A percentile compares a stretch with the other conserved stretches of the same genome.
phyloP scores from a whole-genome alignment of 306 rosid species.

The Sechiopsis laciniata region DNA sequence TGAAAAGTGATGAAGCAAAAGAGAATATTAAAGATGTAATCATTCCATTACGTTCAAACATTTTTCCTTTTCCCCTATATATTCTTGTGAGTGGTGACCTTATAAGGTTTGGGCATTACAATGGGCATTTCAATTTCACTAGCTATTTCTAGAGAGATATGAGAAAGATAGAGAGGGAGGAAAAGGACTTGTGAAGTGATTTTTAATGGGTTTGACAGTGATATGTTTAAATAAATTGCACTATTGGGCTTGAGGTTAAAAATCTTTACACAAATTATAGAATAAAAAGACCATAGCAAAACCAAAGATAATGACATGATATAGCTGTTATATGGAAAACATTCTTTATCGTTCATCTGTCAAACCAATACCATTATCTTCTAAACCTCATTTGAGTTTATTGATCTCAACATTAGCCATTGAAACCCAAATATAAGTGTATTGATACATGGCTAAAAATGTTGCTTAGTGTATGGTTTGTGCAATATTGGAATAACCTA shows the following conservation, averaged over 20 bases:
- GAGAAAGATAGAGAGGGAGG: slow-evolving; percentile 28
- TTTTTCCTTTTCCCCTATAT: slow-evolving; percentile 26
- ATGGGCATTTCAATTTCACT: slow-evolving; percentile 1
- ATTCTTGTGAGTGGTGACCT: not conserved
- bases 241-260: slow-evolving; percentile 18
- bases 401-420: not conserved
- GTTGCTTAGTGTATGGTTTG: not conserved
- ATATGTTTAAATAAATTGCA: slow-evolving; percentile 41
- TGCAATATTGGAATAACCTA: not conserved
- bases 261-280: not conserved
- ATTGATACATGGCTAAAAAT: not conserved
- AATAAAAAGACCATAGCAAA: slow-evolving; percentile 15
- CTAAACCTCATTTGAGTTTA: not conserved
- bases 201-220: slow-evolving; percentile 47
- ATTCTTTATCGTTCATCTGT: not conserved
- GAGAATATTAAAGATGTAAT: slow-evolving; percentile 31
- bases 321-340: slow-evolving; percentile 15
- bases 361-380: slow-evolving; percentile 4
- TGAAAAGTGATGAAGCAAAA: slow-evolving; percentile 32
- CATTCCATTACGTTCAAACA: slow-evolving; percentile 22
- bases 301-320: slow-evolving; percentile 13
- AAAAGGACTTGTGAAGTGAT: slow-evolving; percentile 40
- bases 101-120: slow-evolving; percentile 4
- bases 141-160: slow-evolving; percentile 22
- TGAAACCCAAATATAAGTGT: not conserved